Evolutionary conservation across 2,329 filamentous ascomycete genomes (phyloP), one percentile per base, ranked within the genome.

Genomic region (Penicillium griseofulvum): DNA sequence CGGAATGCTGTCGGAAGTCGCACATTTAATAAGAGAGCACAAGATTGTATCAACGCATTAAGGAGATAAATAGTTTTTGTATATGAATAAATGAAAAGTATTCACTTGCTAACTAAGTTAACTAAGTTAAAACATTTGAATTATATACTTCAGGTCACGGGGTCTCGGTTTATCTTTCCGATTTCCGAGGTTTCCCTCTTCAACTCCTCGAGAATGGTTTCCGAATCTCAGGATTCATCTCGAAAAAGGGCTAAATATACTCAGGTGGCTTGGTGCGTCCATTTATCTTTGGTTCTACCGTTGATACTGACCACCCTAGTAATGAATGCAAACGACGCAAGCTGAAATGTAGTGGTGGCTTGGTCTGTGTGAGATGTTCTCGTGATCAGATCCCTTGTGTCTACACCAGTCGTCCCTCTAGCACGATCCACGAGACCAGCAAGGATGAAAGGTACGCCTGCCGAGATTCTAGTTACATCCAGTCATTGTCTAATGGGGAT

Each of bases 281-380:
- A 10, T 1, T 47, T 49, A 38, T 22, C 11, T 11, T 3, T 4
- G 31, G 12, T 24, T n/a, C 7, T 16, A 10, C 26, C 29, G 2
- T 31, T 19, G 17, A 17, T 26, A 52, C 41, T 51, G 33, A 45
- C 52, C 8, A 28, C 5, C 39, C 5, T 31, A 88, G 87, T 64
- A 89, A 88, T 66, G 86, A 89, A 68, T 89, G 87, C 72, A 89
- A 89, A 65, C 79, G 87, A n/a, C 83, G 87, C 55, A 89, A 89
- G 71, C 85, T 89, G 66, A 89, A 89, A 71, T 89, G 87, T 73
- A 89, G 88, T 70, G 87, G 87, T 57, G 83, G 88, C 63, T 83
- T 81, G 1, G 83, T 85, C 1, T 90, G 87, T 61, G 81, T 85
- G 56, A 79, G 87, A 54, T 90, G 87, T 65, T 83, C 49, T 3